These are phyloP conservation scores for Populus ilicifolia DNA, from an alignment of 345 rosid genomes.

Conservation along the genomic window DNA sequence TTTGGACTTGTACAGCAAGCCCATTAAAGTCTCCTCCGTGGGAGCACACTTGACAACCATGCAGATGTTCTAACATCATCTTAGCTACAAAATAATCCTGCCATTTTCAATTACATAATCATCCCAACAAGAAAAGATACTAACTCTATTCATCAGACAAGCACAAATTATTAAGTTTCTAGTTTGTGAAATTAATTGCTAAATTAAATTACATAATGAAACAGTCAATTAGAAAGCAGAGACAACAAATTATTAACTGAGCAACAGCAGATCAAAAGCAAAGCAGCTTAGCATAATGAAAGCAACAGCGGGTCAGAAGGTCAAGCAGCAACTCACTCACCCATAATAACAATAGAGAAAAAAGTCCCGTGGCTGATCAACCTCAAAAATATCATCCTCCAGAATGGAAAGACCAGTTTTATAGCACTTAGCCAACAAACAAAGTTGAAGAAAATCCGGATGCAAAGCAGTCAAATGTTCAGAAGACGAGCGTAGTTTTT, in stretches of 20 bases:
- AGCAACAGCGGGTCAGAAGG: background rate
- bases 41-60: background rate
- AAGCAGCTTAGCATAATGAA: slow-evolving; percentile 7
- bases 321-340: slow-evolving; percentile 35
- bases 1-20: background rate
- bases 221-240: background rate
- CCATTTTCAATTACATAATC: background rate
- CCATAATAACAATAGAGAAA: slow-evolving; percentile 92
- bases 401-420: slow-evolving; percentile 72
- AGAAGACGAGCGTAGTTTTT: slow-evolving; percentile 58
- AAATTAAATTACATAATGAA: background rate
- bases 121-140: background rate
- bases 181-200: background rate
- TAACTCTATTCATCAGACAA: background rate
- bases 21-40: background rate
- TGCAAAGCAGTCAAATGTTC: slow-evolving; percentile 85
- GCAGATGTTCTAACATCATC: background rate
- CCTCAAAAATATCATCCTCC: slow-evolving; percentile 80
- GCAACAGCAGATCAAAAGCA: background rate
- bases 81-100: background rate
- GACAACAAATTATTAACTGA: background rate
- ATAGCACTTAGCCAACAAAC: slow-evolving; percentile 70
- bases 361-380: slow-evolving; percentile 84
- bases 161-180: background rate
- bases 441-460: slow-evolving; percentile 83